Base-by-base conservation (phyloP, 2,329 filamentous ascomycete species). In the Pezicula neosporulosa region DNA sequence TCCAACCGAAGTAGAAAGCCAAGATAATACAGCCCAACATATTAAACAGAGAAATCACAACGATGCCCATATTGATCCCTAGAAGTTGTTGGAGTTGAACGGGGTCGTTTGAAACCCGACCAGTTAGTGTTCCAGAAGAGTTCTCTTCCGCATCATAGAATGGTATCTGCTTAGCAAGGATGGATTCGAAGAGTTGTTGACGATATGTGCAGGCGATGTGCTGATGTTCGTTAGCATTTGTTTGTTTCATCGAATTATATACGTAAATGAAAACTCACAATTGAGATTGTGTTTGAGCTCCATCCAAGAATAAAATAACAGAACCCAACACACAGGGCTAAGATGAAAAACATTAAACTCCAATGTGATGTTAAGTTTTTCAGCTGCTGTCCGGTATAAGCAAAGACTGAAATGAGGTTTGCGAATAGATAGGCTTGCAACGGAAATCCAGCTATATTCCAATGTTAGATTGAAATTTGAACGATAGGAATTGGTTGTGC, bases 1-100 rank as follows among this genome's bases (percentile, higher is more conserved):
- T 92, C 89, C 89, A 92, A 1, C 86, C 85, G 63, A 86, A 90
- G 4, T 77, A 73, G 60, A 89, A 90, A 1, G 85, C 77, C 47
- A 92, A 86, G 41, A 77, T 72, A 13, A 89, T 68, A 7, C 80
- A 82, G 0, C 86, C 87, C 8, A 82, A 60, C 3, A 92, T 68
- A 45, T 81, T 86, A 63, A 89, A 85, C 19, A 86, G 63, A 8
- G 85, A 82, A 18, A 85, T 80, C 53, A 75, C 75, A 2, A 82
- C 77, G 56, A 88, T 75, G 2, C 82, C 73, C 63, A 67, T 65
- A 30, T 75, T 78, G 0, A 71, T 59, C 1, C 76, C 75, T 16
- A 81, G 64, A 3, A 80, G 60, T 52, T 81, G 77, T 59, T 75
- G 72, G 0, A 81, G 58, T 24, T 75, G 70, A 12, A 74, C 76